Conservation (phyloP, 1,284 basidiomycete species). For the Moesziomyces aphidis region DNA sequence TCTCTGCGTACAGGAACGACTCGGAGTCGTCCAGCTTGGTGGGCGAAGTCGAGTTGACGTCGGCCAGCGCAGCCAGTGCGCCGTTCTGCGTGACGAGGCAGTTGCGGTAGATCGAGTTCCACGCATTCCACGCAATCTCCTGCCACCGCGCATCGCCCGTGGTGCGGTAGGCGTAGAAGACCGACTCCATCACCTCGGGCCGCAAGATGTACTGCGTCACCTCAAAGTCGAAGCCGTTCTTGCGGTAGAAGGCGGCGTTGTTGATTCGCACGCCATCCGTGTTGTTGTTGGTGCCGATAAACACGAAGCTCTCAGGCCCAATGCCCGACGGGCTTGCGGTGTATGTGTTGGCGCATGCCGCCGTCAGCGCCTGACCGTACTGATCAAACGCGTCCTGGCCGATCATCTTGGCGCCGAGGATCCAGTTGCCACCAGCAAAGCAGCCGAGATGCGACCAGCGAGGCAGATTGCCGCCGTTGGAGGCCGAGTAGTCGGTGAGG, state of each 20-base stretch:
- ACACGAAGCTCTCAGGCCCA: constrained; percentile 58
- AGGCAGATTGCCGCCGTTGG: constrained; percentile 42
- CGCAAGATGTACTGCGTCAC: constrained; percentile 52
- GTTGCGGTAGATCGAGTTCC: constrained; percentile 85
- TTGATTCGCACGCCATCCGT: constrained; percentile 45
- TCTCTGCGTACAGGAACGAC: constrained; percentile 58
- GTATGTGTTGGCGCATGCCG: constrained; percentile 53
- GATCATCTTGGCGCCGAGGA: constrained; percentile 57
- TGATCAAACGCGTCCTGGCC: constrained; percentile 24
- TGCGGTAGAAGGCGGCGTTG: constrained; percentile 36
- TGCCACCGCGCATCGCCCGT: constrained; percentile 72
- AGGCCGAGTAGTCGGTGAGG: constrained; percentile 49
- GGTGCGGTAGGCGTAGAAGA: constrained; percentile 54
- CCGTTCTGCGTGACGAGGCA: constrained; percentile 72
- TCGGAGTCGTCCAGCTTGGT: constrained; percentile 52
- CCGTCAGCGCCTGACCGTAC: constrained; percentile 52
- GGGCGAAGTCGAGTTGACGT: constrained; percentile 42
- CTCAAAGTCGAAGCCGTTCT: constrained; percentile 54
- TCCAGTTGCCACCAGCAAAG: constrained; percentile 60
- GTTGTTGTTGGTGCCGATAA: constrained; percentile 32
- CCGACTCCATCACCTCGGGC: constrained; percentile 61
- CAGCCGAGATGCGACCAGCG: constrained; percentile 57
- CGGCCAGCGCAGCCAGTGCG: constrained; percentile 42
- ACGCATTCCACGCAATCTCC: constrained; percentile 86
- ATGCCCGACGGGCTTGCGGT: constrained; percentile 50